These are phyloP conservation scores for Ustilago curta DNA, from an alignment of 1,284 basidiomycete genomes.

Conservation along the genomic window DNA sequence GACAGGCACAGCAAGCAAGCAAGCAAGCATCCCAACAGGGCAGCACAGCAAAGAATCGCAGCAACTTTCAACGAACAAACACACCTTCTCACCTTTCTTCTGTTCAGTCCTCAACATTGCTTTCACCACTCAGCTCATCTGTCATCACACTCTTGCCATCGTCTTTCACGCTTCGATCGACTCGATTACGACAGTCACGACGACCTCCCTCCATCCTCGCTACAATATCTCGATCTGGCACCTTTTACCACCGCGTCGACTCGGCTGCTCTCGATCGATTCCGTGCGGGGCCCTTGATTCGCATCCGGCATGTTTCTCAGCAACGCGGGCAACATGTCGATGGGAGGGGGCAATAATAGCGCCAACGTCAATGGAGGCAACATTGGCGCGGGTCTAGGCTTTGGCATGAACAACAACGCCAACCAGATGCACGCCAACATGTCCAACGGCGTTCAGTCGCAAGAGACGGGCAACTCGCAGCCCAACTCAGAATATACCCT, in stretches of 20 bases:
- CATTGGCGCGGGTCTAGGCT: conserved; percentile 36
- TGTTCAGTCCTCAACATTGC: background rate
- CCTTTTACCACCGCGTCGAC: background rate
- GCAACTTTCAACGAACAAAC: conserved; percentile 1
- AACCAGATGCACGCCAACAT: conserved; percentile 48
- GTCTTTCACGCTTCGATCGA: background rate
- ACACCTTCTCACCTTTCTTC: background rate
- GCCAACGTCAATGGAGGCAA: conserved; percentile 36
- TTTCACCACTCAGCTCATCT: background rate
- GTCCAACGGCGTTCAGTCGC: conserved; percentile 49
- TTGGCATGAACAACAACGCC: conserved; percentile 43
- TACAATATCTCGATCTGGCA: no score
- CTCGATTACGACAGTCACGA: background rate
- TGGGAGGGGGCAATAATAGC: conserved; percentile 33
- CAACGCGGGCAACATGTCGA: conserved; percentile 49
- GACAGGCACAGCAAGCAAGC: background rate
- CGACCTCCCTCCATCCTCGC: background rate
- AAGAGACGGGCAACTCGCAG: conserved; percentile 42
- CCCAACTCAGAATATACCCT: conserved; percentile 74
- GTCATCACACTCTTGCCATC: background rate
- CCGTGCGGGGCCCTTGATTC: background rate
- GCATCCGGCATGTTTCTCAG: conserved; percentile 44
- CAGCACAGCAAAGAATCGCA: conserved; percentile 5
- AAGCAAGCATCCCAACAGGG: background rate
- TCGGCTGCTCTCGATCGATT: background rate